phyloP scores from a whole-genome alignment of 768 basidiomycete genomes.

The Podaxis sp. region DNA sequence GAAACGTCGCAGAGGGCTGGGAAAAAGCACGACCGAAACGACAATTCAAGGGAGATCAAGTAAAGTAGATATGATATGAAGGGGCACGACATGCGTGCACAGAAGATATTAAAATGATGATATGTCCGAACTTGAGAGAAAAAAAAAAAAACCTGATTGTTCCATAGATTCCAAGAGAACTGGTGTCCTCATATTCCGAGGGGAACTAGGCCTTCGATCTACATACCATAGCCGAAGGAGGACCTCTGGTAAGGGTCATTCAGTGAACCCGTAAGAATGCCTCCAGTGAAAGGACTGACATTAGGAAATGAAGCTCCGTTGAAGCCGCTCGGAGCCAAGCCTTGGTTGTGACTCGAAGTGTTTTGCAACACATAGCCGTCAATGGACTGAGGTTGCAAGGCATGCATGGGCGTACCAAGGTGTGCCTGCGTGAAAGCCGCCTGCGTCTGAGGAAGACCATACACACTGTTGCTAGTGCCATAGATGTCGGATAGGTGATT shows the following conservation, averaged over 20 bases:
- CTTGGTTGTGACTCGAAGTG: conserved; percentile 61
- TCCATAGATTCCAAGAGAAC: conserved; percentile 16
- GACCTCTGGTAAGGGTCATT: conserved; percentile 76
- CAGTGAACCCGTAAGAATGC: conserved; percentile 48
- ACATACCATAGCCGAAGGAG: conserved; percentile 78
- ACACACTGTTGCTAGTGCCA: conserved; percentile 55
- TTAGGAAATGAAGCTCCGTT: conserved; percentile 48
- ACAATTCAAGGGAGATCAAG: conserved; percentile 35
- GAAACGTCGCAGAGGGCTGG: conserved; percentile 32
- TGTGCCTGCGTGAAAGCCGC: conserved; percentile 57
- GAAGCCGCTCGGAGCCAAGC: conserved; percentile 58
- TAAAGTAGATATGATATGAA: conserved; percentile 35
- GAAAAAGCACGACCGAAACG: conserved; percentile 35
- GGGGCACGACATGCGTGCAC: conserved; percentile 25
- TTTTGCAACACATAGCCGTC: conserved; percentile 81
- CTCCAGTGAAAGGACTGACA: conserved; percentile 48
- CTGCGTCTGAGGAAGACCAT: conserved; percentile 50
- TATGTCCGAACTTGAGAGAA: conserved; percentile 26
- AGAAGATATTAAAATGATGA: conserved; percentile 34
- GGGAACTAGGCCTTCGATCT: conserved; percentile 28
- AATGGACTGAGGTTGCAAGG: conserved; percentile 66
- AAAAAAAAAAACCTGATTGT: conserved; percentile 20
- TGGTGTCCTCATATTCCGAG: conserved; percentile 21
- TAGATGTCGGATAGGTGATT: conserved; percentile 63
- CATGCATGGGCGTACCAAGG: conserved; percentile 50